Evolutionary conservation across 805 yeast species (phyloP), one percentile per base, ranked within the genome.

Genomic region (Kuraishia cidri): DNA sequence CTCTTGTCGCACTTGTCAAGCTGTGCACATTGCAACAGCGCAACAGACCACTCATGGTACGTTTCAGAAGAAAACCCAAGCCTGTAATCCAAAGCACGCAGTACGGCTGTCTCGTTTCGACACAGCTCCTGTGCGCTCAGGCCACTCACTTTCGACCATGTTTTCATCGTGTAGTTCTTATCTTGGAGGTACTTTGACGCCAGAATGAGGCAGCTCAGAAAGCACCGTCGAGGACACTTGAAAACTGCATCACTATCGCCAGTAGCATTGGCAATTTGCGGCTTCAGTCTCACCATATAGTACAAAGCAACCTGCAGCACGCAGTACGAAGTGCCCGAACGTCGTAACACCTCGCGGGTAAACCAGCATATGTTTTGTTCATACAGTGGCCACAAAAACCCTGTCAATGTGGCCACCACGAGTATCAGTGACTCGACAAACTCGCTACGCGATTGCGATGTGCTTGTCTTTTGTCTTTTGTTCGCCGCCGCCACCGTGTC

Each of bases 81-180:
- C 26, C 70, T 60, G 60, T 78, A 82, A 45, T 75, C 65, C 34
- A 84, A 60, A 5, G 66, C 52, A 24, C 55, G 47, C 40, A 84
- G 64, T 14, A 80, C 60, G 5, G 60, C 51, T 19, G 66, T 45
- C 54, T 85, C 94, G 26, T 45, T 48, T 4, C 39, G 37, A 38
- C 60, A 64, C 33, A 85, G 58, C 37, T 72, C 77, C 19, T 50
- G 41, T 4, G 69, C 46, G 15, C 71, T 47, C 26, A 81, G 63
- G 1, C 94, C 92, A 22, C 85, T 70, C 31, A 85, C 76, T 48
- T 73, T 71, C 32, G 79, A 62, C 95, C 95, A 85, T 5, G 82
- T 71, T 39, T 64, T 66, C 43, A 80, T 65, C 20, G 81, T 64
- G 53, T 72, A 82, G 48, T 78, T 79, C 32, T 73, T 70, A 54